Base-by-base conservation (phyloP, 148 eudicot genomes). In the Amaranthus hypochondriacus region DNA sequence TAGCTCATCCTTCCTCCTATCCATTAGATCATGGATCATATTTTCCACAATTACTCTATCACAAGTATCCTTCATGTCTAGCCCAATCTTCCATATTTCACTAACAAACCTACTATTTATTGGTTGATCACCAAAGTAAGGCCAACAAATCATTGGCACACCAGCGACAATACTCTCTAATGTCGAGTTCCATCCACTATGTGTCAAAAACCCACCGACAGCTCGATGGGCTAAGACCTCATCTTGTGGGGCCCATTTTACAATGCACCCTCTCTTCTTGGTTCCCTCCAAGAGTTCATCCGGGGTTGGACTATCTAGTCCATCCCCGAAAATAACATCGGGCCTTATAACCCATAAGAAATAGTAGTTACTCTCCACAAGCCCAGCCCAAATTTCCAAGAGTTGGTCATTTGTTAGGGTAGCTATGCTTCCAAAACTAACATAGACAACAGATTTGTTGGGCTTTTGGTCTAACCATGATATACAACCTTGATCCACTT, bases 401-500 rank as follows among this genome's bases (percentile, higher is more conserved):
- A 81, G 49, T 68, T 81, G 77, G 28, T 76, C 77, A 48, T 65
- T 73, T 0, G 76, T 77, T n/a, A 77, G 44, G 11, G 14, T 21
- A 5, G 73, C 65, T 11, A 66, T 60, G 57, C 80, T 81, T 7
- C 83, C 83, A 55, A 81, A 68, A 48, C 83, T 76, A 21, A 70
- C 69, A 61, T 11, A 81, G 62, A 81, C 58, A 6, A 81, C 83
- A 4, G 83, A 81, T 52, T 47, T 56, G 2, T 62, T 56, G 2
- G 39, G 52, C 73, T 77, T 67, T 10, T 56, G 4, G 39, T 77
- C 72, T 3, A 81, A 77, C 83, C 83, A 87, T 3, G 64, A 60
- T 10, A 84, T 44, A 72, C 84, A 87, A 64, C 80, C 76, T 49
- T 39, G 56, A 48, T 84, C 82, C 51, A 76, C 87, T 47, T 82